phyloP scores from a whole-genome alignment of 2,329 filamentous ascomycete species.

The Aspergillus brunneoviolaceus region DNA sequence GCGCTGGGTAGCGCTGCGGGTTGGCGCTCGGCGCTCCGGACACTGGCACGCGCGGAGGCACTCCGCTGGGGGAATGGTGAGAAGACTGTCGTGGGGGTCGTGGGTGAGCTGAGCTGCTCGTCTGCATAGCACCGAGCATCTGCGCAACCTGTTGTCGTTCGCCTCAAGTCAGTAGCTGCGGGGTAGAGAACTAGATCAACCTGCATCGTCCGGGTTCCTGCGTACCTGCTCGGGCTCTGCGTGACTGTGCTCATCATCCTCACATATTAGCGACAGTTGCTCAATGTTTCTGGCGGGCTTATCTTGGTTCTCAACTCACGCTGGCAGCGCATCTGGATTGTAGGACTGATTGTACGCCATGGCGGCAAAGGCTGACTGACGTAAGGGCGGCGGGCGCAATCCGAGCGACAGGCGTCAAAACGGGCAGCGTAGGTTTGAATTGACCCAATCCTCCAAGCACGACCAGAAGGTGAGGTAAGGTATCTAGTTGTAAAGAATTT shows the following conservation, averaged over 20 bases:
- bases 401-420: background rate
- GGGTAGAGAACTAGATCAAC: slow-evolving; percentile 5
- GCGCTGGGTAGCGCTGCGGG: slow-evolving; percentile 18
- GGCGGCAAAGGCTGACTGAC: slow-evolving; percentile 30
- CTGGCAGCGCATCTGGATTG: slow-evolving; percentile 92
- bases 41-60: slow-evolving; percentile 29
- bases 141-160: slow-evolving; percentile 43
- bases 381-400: slow-evolving; percentile 20
- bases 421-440: background rate
- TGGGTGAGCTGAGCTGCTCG: slow-evolving; percentile 29
- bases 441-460: background rate
- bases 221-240: slow-evolving; percentile 71
- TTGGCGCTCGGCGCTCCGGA: slow-evolving; percentile 23
- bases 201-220: background rate
- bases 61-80: slow-evolving; percentile 22
- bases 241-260: slow-evolving; percentile 52
- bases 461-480: background rate
- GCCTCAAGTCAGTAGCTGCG: slow-evolving; percentile 8
- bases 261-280: slow-evolving; percentile 18
- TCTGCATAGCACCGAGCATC: slow-evolving; percentile 41
- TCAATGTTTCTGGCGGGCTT: background rate
- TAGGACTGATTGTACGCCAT: slow-evolving; percentile 96
- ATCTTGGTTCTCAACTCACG: slow-evolving; percentile 57
- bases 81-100: slow-evolving; percentile 30
- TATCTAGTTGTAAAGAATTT: slow-evolving; percentile 3